phyloP scores from a whole-genome alignment of 805 yeast genomes.

The Wickerhamomyces queroliae region DNA sequence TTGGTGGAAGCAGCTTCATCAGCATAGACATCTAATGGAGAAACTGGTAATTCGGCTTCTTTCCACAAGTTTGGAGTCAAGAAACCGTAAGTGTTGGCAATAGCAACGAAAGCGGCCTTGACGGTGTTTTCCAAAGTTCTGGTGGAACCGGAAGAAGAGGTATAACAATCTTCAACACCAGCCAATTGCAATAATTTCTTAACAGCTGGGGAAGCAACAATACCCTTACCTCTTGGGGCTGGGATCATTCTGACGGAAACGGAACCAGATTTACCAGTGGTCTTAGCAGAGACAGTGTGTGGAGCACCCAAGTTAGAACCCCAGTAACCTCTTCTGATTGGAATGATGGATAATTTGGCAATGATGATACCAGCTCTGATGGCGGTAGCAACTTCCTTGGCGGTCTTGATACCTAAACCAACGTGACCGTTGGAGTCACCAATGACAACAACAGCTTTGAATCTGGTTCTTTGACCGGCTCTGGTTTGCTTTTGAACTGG shows the following conservation, averaged over 20 bases:
- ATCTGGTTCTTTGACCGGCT: conserved; percentile 99
- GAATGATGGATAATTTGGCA: conserved; percentile 97
- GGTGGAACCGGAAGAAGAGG: conserved; percentile 98
- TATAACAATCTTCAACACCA: conserved; percentile 99
- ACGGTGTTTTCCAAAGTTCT: conserved; percentile 99
- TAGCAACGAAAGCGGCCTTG: conserved; percentile 98
- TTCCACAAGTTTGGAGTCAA: conserved; percentile 99
- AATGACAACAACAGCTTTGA: conserved; percentile 99
- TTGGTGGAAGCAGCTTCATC: conserved; percentile 72
- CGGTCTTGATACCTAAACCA: conserved; percentile 99
- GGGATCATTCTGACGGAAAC: conserved; percentile 97
- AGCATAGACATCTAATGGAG: conserved; percentile 94
- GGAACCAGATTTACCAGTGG: conserved; percentile 99
- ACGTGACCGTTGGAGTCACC: conserved; percentile 99
- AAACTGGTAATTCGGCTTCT: conserved; percentile 73
- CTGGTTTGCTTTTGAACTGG: conserved; percentile 99
- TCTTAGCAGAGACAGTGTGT: conserved; percentile 96
- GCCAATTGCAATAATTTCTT: conserved; percentile 98
- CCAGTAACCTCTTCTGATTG: conserved; percentile 99
- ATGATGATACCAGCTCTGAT: conserved; percentile 99
- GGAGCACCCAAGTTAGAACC: conserved; percentile 99
- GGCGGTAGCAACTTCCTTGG: conserved; percentile 99
- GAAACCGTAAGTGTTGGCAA: conserved; percentile 99
- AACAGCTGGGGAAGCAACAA: conserved; percentile 99
- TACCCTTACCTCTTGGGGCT: conserved; percentile 99